These are phyloP conservation scores for Aeminium ludgeri DNA, from an alignment of 495 filamentous ascomycete species.

Conservation along the genomic window DNA sequence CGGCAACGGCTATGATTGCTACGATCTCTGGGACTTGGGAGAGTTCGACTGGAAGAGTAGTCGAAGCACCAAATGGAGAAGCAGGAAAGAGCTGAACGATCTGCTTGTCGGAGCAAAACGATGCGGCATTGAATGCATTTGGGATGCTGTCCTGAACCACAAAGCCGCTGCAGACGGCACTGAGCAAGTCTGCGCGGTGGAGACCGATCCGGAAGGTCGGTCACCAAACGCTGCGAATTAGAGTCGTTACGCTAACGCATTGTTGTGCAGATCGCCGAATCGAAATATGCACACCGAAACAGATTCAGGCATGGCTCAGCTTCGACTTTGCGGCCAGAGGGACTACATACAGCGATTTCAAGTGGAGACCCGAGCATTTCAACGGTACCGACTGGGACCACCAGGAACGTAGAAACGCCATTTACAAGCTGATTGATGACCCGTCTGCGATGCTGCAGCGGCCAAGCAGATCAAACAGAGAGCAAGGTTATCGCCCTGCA, in stretches of 20 bases:
- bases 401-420: conserved; percentile 37
- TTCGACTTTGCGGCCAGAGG: conserved; percentile 49
- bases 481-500: too few relatives aligned
- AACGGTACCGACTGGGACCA: conserved; percentile 53
- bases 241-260: background rate
- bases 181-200: conserved; percentile 41
- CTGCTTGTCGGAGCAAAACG: conserved; percentile 34
- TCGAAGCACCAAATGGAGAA: conserved; percentile 56
- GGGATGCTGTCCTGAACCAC: conserved; percentile 65
- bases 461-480: too few relatives aligned
- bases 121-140: conserved; percentile 44
- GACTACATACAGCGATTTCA: conserved; percentile 40
- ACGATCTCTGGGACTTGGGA: conserved; percentile 59
- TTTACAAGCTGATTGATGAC: conserved; percentile 52
- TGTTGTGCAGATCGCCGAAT: conserved; percentile 34
- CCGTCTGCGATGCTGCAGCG: too few relatives aligned
- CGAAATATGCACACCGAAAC: conserved; percentile 38
- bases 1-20: conserved; percentile 63
- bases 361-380: conserved; percentile 58
- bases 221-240: background rate
- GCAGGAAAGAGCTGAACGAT: conserved; percentile 41
- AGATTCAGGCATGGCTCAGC: conserved; percentile 52
- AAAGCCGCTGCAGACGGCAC: conserved; percentile 51
- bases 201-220: conserved; percentile 41
- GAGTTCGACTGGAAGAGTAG: conserved; percentile 60